These are phyloP conservation scores for Candolleomyces efflorescens DNA, from an alignment of 768 basidiomycete genomes.

Conservation along the genomic window DNA sequence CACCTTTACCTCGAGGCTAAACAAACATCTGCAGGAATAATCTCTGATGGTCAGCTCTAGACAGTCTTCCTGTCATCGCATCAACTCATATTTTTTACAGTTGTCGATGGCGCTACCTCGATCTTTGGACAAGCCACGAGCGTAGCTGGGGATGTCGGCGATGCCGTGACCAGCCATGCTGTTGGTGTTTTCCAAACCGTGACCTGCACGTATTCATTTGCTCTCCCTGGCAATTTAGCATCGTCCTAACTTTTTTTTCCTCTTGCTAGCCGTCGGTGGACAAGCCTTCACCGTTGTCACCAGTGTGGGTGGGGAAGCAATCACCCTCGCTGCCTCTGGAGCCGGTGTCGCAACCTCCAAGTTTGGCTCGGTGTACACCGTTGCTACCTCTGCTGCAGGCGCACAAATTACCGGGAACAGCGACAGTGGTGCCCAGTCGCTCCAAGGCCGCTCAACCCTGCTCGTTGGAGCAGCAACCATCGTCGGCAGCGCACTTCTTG, in stretches of 20 bases:
- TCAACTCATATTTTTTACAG: not conserved
- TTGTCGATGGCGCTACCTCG: constrained; percentile 35
- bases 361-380: constrained; percentile 51
- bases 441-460: constrained; percentile 25
- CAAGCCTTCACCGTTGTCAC: constrained; percentile 51
- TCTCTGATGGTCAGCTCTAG: not conserved
- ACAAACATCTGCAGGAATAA: not conserved
- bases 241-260: constrained; percentile 12
- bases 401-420: constrained; percentile 18
- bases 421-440: constrained; percentile 17
- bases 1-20: not conserved
- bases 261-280: constrained; percentile 47
- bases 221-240: not conserved
- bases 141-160: constrained; percentile 17
- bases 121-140: constrained; percentile 32
- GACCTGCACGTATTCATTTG: constrained; percentile 31
- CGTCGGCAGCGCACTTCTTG: constrained; percentile 34
- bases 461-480: constrained; percentile 32
- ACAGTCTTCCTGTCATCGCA: not conserved
- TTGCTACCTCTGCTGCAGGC: constrained; percentile 33
- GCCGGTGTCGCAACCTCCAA: constrained; percentile 43
- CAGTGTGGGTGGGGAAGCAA: constrained; percentile 51
- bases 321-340: constrained; percentile 51
- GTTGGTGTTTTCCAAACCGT: constrained; percentile 32
- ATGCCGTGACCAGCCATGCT: constrained; percentile 25